Conservation (phyloP, 345 rosid species). For the Microcos paniculata region DNA sequence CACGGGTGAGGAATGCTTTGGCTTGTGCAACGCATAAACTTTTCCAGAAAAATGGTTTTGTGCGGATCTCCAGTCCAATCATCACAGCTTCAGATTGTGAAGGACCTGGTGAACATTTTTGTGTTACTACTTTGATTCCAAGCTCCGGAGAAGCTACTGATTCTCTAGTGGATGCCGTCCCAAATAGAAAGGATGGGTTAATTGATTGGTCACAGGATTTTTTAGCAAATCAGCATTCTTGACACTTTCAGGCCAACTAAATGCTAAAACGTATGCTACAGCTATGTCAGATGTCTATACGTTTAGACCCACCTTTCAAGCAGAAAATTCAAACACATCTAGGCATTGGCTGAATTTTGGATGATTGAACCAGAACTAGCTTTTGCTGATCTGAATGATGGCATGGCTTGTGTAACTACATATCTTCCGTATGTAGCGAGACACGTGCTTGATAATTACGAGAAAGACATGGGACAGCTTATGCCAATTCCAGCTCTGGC, state of each 20-base stretch:
- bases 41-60: conserved; percentile 90
- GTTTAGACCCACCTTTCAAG: conserved; percentile 98
- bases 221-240: conserved; percentile 96
- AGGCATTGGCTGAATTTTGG: conserved; percentile 99
- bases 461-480: conserved; percentile 99
- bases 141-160: conserved; percentile 56
- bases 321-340: conserved; percentile 94
- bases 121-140: conserved; percentile 97
- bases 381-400: conserved; percentile 93
- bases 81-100: conserved; percentile 96
- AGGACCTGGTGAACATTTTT: conserved; percentile 99
- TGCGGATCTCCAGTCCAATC: conserved; percentile 97
- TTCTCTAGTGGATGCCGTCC: conserved; percentile 58
- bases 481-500: no score
- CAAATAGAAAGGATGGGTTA: conserved; percentile 72
- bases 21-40: conserved; percentile 94
- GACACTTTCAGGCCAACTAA: conserved; percentile 97
- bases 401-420: conserved; percentile 99
- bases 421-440: conserved; percentile 99
- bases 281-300: conserved; percentile 88
- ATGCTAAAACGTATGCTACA: conserved; percentile 95
- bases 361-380: conserved; percentile 99
- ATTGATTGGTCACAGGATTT: conserved; percentile 95
- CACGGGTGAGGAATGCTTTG: conserved; percentile 91
- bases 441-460: conserved; percentile 82